phyloP scores from a whole-genome alignment of 257 asterid genomes.

The Eustoma russellianum region DNA sequence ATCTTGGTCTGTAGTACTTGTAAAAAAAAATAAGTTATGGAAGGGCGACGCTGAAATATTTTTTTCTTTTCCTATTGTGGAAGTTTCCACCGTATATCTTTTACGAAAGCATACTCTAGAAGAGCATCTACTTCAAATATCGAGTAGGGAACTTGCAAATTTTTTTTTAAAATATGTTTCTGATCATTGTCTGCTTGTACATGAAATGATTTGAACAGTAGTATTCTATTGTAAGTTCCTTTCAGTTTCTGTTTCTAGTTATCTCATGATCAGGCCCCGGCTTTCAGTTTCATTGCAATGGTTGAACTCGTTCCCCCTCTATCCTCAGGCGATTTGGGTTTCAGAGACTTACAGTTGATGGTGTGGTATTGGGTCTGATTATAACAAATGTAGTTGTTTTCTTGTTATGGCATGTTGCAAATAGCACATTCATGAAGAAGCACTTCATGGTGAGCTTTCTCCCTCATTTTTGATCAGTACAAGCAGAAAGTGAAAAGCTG shows the following conservation, averaged over 20 bases:
- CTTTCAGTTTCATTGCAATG: too few relatives aligned
- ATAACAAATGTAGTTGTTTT: conserved; percentile 63
- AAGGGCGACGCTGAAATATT: too few relatives aligned
- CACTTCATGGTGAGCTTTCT: conserved; percentile 58
- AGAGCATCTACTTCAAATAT: too few relatives aligned
- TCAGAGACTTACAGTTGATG: conserved; percentile 49
- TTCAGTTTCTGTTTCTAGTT: neutral
- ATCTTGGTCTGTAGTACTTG: too few relatives aligned
- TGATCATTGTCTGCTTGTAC: neutral
- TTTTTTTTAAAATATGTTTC: too few relatives aligned
- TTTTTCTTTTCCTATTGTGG: too few relatives aligned
- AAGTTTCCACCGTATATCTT: too few relatives aligned
- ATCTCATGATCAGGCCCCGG: neutral
- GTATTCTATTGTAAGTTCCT: neutral
- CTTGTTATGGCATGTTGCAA: conserved; percentile 57
- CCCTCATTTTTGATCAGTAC: neutral
- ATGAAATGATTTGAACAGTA: neutral
- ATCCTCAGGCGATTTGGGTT: conserved; percentile 37
- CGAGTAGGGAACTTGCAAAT: too few relatives aligned
- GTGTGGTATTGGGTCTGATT: conserved; percentile 61
- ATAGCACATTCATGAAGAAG: conserved; percentile 49
- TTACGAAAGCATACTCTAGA: too few relatives aligned
- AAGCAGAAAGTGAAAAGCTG: neutral
- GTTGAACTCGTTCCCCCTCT: conserved; percentile 11
- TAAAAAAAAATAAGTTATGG: too few relatives aligned